Evolutionary conservation across 371 early-diverging fungal genomes (phyloP).

Genomic region (Enterospora canceri): DNA sequence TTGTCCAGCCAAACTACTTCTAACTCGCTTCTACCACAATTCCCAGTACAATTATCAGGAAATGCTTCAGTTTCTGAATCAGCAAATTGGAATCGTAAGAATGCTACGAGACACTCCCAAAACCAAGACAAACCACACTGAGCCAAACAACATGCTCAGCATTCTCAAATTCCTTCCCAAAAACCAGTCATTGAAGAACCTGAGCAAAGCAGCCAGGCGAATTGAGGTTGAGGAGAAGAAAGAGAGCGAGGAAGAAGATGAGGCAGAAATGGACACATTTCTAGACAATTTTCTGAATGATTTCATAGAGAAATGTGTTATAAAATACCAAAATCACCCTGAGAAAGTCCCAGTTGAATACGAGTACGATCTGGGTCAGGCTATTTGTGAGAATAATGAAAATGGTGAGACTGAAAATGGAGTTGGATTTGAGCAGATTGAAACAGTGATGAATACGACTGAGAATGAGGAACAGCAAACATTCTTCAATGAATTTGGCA

Average conservation of each 20-base stretch:
- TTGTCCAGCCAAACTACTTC: not conserved
- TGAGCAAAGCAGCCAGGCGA: not conserved
- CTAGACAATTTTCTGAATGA: not conserved
- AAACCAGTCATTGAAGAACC: not conserved
- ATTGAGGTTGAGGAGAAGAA: not conserved
- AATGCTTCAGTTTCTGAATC: slow-evolving; percentile 8
- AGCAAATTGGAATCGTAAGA: slow-evolving; percentile 5
- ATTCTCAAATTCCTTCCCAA: slow-evolving; percentile 8
- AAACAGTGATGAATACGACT: not conserved
- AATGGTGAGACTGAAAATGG: not conserved
- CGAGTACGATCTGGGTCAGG: not conserved
- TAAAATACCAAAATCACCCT: not conserved
- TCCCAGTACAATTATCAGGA: slow-evolving; percentile 7
- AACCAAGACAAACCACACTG: not conserved
- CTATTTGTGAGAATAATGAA: not conserved
- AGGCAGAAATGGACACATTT: not conserved
- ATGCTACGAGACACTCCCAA: not conserved
- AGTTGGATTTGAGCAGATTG: not conserved
- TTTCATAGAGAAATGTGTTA: not conserved
- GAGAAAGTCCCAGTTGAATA: not conserved
- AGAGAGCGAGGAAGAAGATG: slow-evolving; percentile 1
- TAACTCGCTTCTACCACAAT: not conserved
- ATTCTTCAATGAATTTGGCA: not conserved
- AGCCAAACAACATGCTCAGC: not conserved
- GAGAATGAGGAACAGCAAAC: not conserved